Conservation (phyloP, 495 filamentous ascomycete genomes). For the Penicillium nucicola region DNA sequence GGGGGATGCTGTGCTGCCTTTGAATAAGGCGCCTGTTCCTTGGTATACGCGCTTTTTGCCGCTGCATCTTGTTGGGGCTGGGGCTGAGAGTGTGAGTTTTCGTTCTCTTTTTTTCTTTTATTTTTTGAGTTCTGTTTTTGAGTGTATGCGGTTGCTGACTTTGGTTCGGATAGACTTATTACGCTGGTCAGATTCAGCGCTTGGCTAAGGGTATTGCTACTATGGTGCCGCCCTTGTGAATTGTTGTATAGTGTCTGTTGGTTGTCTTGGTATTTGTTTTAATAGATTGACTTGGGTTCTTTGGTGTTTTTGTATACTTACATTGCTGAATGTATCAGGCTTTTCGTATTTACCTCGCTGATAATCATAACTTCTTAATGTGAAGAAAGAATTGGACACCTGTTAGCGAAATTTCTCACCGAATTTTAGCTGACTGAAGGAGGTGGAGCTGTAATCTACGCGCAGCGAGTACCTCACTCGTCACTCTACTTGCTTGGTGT, state of each 20-base stretch:
- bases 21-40: conserved; percentile 33
- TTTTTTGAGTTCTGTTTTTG: neutral
- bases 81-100: conserved; percentile 40
- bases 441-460: too few species aligned
- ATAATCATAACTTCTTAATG: too few species aligned
- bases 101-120: conserved; percentile 3
- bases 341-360: too few species aligned
- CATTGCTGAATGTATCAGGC: too few species aligned
- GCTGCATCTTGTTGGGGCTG: conserved; percentile 39
- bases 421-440: too few species aligned
- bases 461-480: too few species aligned
- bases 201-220: conserved; percentile 36
- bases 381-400: too few species aligned
- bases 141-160: neutral
- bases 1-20: conserved; percentile 41
- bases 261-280: neutral
- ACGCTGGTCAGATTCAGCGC: conserved; percentile 37
- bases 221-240: conserved; percentile 21
- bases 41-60: conserved; percentile 33
- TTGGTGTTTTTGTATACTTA: too few species aligned
- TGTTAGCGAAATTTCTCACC: too few species aligned
- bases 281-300: too few species aligned
- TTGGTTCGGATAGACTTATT: conserved; percentile 28
- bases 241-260: neutral
- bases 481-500: too few species aligned